Percentiles rank a stretch among this genome's conserved stretches.
These are phyloP conservation scores for Gnomoniopsis smithogilvyi DNA, from an alignment of 2,329 filamentous ascomycete species.

Conservation along the genomic window DNA sequence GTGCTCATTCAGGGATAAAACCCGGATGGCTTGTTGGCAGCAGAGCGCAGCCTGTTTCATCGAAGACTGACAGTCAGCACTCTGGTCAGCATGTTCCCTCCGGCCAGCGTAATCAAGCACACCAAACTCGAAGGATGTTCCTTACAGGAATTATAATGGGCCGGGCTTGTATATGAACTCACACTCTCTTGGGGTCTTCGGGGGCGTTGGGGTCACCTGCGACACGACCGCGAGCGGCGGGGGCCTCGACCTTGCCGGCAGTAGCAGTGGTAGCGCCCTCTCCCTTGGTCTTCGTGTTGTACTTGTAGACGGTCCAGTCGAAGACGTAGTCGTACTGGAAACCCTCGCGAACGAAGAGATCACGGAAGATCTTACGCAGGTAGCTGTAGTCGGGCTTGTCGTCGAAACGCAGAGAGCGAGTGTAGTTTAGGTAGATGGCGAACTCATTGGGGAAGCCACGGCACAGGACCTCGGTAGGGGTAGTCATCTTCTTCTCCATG, in stretches of 20 bases:
- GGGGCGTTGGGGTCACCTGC: constrained; percentile 69
- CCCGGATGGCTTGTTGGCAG: constrained; percentile 46
- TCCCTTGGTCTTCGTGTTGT: constrained; percentile 91
- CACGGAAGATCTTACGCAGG: constrained; percentile 99
- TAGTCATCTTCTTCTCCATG: constrained; percentile 99
- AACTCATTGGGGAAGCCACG: constrained; percentile 99
- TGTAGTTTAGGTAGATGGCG: constrained; percentile 99
- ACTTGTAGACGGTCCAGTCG: constrained; percentile 99
- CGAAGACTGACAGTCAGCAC: constrained; percentile 82
- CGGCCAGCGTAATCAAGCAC: constrained; percentile 71
- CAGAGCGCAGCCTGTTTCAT: constrained; percentile 52
- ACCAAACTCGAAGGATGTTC: constrained; percentile 84
- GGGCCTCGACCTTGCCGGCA: constrained; percentile 56
- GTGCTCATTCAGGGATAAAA: constrained; percentile 31
- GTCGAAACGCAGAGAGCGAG: constrained; percentile 95
- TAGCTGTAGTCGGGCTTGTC: constrained; percentile 99
- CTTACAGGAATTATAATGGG: constrained; percentile 77
- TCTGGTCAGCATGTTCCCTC: constrained; percentile 71
- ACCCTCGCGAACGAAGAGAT: constrained; percentile 96
- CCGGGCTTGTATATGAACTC: constrained; percentile 68
- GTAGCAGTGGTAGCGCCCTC: constrained; percentile 66
- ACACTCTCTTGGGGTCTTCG: constrained; percentile 79
- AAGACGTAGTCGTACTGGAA: constrained; percentile 99
- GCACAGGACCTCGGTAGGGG: constrained; percentile 96
- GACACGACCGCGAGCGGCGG: constrained; percentile 58